Percentiles rank a stretch among this genome's conserved stretches.
phyloP scores from a whole-genome alignment of 257 asterid genomes.

The Salvia rosmarinus region DNA sequence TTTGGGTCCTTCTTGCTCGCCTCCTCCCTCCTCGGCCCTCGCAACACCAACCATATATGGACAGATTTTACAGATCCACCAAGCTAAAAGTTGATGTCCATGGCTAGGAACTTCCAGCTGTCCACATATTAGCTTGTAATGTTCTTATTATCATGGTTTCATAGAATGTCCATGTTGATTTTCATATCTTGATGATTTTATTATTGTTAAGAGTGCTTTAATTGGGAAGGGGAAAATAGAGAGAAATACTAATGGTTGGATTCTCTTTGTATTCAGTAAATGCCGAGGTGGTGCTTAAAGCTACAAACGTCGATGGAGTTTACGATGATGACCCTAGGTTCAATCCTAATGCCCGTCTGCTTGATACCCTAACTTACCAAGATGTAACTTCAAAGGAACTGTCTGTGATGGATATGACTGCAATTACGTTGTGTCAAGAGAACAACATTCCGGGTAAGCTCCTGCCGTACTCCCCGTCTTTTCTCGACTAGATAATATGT shows the following conservation, averaged over 20 bases:
- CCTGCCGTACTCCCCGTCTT: no score
- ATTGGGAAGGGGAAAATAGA: not conserved
- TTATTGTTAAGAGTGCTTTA: not conserved
- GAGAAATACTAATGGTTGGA: constrained; percentile 16
- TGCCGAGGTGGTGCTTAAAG: constrained; percentile 97
- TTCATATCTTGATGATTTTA: not conserved
- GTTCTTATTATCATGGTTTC: no score
- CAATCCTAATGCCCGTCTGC: constrained; percentile 77
- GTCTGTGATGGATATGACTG: constrained; percentile 96
- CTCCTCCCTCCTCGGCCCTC: no score
- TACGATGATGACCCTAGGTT: constrained; percentile 74
- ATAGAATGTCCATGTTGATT: no score
- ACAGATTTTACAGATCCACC: no score
- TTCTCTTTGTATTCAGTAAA: constrained; percentile 53
- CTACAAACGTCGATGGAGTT: constrained; percentile 95
- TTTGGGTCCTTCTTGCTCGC: no score
- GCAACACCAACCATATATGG: no score
- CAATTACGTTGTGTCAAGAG: constrained; percentile 96
- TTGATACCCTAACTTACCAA: constrained; percentile 70
- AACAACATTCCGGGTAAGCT: constrained; percentile 91
- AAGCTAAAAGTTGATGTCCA: no score
- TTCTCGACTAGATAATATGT: not conserved
- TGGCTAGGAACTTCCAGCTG: no score
- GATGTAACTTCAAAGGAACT: constrained; percentile 86
- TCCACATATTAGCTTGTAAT: no score